Conservation (phyloP, 75 land plant genomes). For the Gnetum montanum region DNA sequence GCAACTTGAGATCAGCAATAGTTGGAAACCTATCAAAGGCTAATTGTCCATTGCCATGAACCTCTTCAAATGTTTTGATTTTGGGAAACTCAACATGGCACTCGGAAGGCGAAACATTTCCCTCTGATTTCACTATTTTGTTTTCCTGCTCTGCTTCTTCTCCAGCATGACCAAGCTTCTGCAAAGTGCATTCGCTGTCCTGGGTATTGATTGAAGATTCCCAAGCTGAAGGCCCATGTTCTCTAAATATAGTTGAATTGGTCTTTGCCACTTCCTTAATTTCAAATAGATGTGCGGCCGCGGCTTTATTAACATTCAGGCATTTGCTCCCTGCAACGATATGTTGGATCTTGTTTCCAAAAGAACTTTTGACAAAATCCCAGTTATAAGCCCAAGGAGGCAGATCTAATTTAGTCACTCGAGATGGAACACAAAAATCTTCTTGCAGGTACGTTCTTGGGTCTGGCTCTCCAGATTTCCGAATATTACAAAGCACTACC, state of each 20-base stretch:
- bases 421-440: constrained; percentile 37
- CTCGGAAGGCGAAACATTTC: constrained; percentile 14
- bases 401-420: constrained; percentile 50
- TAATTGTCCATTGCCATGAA: constrained; percentile 1
- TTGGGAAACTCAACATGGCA: constrained; percentile 5
- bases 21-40: constrained; percentile 37
- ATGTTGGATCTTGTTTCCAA: not conserved
- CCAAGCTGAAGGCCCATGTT: not conserved
- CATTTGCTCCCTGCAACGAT: not conserved
- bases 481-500: constrained; percentile 65
- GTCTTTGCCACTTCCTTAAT: constrained; percentile 2
- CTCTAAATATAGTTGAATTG: not conserved
- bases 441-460: constrained; percentile 60
- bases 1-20: constrained; percentile 46
- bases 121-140: constrained; percentile 18
- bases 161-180: constrained; percentile 21
- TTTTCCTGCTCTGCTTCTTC: constrained; percentile 13
- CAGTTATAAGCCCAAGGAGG: constrained; percentile 75
- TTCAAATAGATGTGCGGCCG: not conserved
- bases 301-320: not conserved
- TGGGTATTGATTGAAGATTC: not conserved
- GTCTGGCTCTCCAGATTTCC: constrained; percentile 48
- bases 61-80: constrained; percentile 7
- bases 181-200: constrained; percentile 9
- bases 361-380: constrained; percentile 32